Conservation (phyloP, 2,329 filamentous ascomycete species). For the Apiospora hydei region DNA sequence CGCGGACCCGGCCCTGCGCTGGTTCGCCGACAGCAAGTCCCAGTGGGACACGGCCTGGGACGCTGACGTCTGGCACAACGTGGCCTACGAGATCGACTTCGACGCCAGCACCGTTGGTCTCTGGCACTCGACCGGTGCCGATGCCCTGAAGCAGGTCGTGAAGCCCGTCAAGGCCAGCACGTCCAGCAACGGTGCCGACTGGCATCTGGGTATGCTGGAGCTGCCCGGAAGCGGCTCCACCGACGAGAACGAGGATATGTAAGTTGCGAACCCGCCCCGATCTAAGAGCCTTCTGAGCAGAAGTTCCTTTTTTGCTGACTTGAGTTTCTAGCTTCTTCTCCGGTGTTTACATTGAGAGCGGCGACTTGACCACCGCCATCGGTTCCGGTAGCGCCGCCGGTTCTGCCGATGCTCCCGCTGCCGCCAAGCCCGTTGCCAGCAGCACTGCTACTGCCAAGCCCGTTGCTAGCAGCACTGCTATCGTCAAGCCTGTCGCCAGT, state of each 20-base stretch:
- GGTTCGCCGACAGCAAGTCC: constrained; percentile 66
- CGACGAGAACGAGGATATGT: constrained; percentile 69
- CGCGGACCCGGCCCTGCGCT: constrained; percentile 64
- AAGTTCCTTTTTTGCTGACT: neutral
- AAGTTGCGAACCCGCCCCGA: constrained; percentile 35
- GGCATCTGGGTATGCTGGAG: constrained; percentile 75
- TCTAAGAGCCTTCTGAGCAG: neutral
- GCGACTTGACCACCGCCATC: constrained; percentile 45
- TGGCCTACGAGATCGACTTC: constrained; percentile 79
- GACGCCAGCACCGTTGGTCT: constrained; percentile 66
- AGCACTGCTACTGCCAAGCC: neutral
- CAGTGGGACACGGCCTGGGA: constrained; percentile 70
- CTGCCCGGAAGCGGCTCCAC: constrained; percentile 64
- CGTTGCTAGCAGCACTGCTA: neutral
- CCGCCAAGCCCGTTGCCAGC: neutral
- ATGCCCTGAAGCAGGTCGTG: constrained; percentile 63
- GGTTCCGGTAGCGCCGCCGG: constrained; percentile 4
- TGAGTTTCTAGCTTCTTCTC: constrained; percentile 54
- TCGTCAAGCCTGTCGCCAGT: neutral
- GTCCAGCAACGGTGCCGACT: constrained; percentile 67
- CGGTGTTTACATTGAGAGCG: constrained; percentile 74
- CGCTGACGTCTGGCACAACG: constrained; percentile 75
- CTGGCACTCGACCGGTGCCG: constrained; percentile 72
- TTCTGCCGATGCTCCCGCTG: neutral
- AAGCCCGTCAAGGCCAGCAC: constrained; percentile 60